Percentiles rank a stretch among this genome's conserved stretches.
Evolutionary conservation across 2,329 filamentous ascomycete genomes (phyloP).

Genomic region (Mollisiaceae sp.): DNA sequence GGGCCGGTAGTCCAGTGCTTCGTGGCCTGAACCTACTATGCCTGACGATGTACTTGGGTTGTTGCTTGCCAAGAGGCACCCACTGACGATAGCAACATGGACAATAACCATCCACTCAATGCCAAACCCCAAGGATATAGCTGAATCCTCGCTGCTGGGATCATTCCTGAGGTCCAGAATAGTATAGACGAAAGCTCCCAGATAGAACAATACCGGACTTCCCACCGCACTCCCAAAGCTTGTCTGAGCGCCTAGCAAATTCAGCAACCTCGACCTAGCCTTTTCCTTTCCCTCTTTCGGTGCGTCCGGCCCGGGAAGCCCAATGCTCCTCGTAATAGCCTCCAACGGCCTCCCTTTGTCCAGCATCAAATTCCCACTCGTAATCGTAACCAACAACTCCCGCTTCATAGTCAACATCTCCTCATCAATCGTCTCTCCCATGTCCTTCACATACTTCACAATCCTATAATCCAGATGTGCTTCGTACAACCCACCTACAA

Average conservation of each 20-base stretch:
- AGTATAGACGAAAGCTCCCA: constrained; percentile 32
- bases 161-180: constrained; percentile 26
- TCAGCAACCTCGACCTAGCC: constrained; percentile 33
- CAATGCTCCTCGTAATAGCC: constrained; percentile 22
- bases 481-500: constrained; percentile 25
- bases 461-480: constrained; percentile 28
- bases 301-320: constrained; percentile 16
- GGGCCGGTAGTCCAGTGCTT: constrained; percentile 14
- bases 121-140: constrained; percentile 40
- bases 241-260: constrained; percentile 32
- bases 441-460: constrained; percentile 19
- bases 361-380: constrained; percentile 24
- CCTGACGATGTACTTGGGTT: constrained; percentile 35
- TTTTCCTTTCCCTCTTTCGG: constrained; percentile 20
- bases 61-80: constrained; percentile 41
- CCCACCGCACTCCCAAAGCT: constrained; percentile 32
- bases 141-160: constrained; percentile 36
- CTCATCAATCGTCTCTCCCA: constrained; percentile 15
- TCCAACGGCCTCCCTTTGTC: constrained; percentile 22
- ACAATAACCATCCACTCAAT: constrained; percentile 42
- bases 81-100: constrained; percentile 41
- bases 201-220: constrained; percentile 32
- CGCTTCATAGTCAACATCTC: constrained; percentile 22
- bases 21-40: constrained; percentile 23
- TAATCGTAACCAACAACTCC: constrained; percentile 26